Evolutionary conservation across 2,329 filamentous ascomycete species (phyloP).

Genomic region (Rhexocercosporidium sp.): DNA sequence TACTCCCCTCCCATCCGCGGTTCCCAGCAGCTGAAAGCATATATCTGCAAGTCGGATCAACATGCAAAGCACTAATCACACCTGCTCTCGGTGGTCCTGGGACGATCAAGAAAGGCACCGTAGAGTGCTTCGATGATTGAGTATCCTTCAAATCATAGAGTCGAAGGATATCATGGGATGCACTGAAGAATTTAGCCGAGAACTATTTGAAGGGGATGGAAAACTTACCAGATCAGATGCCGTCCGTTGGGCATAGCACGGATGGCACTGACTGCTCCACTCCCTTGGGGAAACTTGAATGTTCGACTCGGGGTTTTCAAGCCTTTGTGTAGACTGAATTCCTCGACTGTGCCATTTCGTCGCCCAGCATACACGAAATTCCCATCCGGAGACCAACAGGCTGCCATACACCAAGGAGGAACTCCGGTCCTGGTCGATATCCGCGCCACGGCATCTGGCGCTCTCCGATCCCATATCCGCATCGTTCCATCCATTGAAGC

Average conservation of each 20-base stretch:
- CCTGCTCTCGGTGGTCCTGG: conserved; percentile 84
- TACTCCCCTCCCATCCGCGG: conserved; percentile 89
- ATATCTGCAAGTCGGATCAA: conserved; percentile 86
- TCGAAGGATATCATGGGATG: conserved; percentile 90
- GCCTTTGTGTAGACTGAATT: conserved; percentile 85
- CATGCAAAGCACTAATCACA: conserved; percentile 83
- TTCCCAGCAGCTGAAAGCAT: conserved; percentile 94
- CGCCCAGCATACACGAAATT: conserved; percentile 94
- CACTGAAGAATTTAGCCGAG: conserved; percentile 54
- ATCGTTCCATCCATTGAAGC: conserved; percentile 87
- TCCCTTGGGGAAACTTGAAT: conserved; percentile 88
- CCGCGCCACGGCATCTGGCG: conserved; percentile 76
- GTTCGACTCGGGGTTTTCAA: conserved; percentile 76
- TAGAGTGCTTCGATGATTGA: conserved; percentile 71
- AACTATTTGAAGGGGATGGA: too few species aligned
- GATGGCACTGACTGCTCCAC: conserved; percentile 87
- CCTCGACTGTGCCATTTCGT: conserved; percentile 89
- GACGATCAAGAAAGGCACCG: conserved; percentile 94
- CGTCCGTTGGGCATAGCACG: conserved; percentile 90
- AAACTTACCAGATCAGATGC: conserved; percentile 80
- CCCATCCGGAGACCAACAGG: conserved; percentile 94
- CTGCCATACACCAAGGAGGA: conserved; percentile 97
- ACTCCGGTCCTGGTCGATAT: conserved; percentile 76
- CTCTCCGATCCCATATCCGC: conserved; percentile 90
- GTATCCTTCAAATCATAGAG: conserved; percentile 82